A percentile compares a stretch with the other conserved stretches of the same genome.
Conservation (phyloP, 148 eudicot species). For the Vaccinium vitisidaea region DNA sequence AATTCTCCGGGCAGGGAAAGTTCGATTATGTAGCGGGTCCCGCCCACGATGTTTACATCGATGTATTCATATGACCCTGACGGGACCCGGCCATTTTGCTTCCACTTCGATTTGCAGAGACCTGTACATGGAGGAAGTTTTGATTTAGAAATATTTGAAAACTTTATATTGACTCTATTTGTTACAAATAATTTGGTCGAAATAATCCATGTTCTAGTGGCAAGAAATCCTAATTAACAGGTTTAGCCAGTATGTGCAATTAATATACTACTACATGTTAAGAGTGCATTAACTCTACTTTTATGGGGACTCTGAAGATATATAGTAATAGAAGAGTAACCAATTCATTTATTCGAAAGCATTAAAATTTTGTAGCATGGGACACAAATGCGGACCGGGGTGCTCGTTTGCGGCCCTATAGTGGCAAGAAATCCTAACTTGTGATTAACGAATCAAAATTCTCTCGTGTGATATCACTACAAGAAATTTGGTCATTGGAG, state of each 20-base stretch:
- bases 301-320: no score
- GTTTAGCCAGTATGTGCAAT: no score
- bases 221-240: no score
- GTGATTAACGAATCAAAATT: background rate
- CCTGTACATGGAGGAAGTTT: constrained; percentile 29
- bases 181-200: background rate
- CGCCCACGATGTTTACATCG: constrained; percentile 37
- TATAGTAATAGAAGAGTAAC: no score
- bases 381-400: no score
- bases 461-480: background rate
- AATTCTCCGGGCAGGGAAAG: constrained; percentile 44
- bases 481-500: no score
- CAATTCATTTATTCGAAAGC: no score
- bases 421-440: background rate
- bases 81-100: constrained; percentile 40
- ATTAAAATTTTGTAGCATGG: no score
- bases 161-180: background rate
- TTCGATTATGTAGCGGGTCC: constrained; percentile 60
- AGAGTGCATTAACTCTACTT: no score
- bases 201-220: background rate
- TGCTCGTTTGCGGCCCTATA: no score
- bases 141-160: background rate
- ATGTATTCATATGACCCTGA: constrained; percentile 73
- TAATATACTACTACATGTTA: no score
- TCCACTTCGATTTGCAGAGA: constrained; percentile 89